These are phyloP conservation scores for Calonectria fujianensis DNA, from an alignment of 2,329 filamentous ascomycete genomes.

Conservation along the genomic window DNA sequence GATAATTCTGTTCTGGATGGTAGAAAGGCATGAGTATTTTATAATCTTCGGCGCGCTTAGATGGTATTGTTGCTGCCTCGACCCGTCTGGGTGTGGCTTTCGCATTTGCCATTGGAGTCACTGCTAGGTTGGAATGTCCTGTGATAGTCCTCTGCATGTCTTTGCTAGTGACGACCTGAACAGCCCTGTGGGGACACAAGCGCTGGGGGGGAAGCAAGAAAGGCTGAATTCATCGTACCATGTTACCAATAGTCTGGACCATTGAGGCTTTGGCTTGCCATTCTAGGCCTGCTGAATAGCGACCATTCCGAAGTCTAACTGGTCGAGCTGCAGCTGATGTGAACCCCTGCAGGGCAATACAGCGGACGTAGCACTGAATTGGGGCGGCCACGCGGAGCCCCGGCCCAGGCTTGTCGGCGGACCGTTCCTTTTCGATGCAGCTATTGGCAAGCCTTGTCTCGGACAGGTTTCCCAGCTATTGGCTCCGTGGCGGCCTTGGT, in stretches of 20 bases:
- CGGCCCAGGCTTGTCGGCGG: not conserved
- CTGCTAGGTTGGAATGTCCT: not conserved
- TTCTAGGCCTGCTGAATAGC: not conserved
- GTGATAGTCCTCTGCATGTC: not conserved
- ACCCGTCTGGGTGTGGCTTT: not conserved
- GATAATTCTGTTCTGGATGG: not conserved
- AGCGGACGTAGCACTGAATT: not conserved
- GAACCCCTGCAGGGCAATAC: not conserved
- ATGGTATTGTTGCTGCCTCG: not conserved
- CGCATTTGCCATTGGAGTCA: not conserved
- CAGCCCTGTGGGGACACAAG: not conserved
- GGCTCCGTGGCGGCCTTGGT: not conserved
- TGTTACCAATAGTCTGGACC: not conserved
- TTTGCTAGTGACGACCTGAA: not conserved
- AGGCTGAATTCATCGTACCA: not conserved
- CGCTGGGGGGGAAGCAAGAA: not conserved
- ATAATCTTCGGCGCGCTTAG: not conserved
- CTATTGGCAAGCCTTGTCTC: constrained; percentile 4
- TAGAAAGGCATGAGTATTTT: not conserved
- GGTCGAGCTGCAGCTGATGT: not conserved
- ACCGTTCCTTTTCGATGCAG: not conserved
- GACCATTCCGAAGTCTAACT: not conserved
- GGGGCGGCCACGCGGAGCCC: not conserved
- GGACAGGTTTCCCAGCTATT: not conserved
- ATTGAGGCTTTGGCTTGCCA: not conserved